Conservation (phyloP, 2,329 filamentous ascomycete species). For the Xylaria digitata region DNA sequence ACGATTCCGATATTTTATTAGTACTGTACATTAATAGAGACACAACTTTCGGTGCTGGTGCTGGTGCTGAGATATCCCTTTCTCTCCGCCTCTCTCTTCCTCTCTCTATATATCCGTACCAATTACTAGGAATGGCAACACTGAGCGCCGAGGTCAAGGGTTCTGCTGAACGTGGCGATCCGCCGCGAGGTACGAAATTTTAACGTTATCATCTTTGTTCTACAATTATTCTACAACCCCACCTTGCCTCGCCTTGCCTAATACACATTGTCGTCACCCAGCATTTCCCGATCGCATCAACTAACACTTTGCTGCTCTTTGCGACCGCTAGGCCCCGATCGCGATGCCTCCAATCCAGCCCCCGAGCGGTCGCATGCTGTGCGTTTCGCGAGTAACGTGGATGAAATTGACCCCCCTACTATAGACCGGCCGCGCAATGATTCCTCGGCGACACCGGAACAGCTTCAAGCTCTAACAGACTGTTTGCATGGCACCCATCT, state of each 20-base stretch:
- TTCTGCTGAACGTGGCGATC: conserved; percentile 38
- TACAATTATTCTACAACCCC: conserved; percentile 16
- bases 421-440: conserved; percentile 43
- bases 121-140: conserved; percentile 40
- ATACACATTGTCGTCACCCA: conserved; percentile 7
- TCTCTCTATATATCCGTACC: conserved; percentile 13
- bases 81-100: neutral
- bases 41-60: conserved; percentile 1
- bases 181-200: conserved; percentile 44
- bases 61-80: conserved; percentile 4
- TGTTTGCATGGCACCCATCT: conserved; percentile 79
- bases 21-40: conserved; percentile 7
- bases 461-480: conserved; percentile 77
- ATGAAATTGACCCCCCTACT: conserved; percentile 71
- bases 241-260: conserved; percentile 14
- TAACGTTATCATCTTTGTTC: conserved; percentile 34
- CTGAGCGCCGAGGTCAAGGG: conserved; percentile 34
- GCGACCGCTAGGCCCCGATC: conserved; percentile 40
- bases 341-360: conserved; percentile 40
- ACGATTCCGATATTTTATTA: neutral
- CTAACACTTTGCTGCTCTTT: conserved; percentile 40
- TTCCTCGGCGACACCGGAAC: conserved; percentile 64
- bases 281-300: conserved; percentile 30
- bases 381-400: conserved; percentile 76
- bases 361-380: conserved; percentile 63